Evolutionary conservation across 768 basidiomycete species (phyloP), one percentile per base, ranked within the genome.

Genomic region (Amanita jacksonii): DNA sequence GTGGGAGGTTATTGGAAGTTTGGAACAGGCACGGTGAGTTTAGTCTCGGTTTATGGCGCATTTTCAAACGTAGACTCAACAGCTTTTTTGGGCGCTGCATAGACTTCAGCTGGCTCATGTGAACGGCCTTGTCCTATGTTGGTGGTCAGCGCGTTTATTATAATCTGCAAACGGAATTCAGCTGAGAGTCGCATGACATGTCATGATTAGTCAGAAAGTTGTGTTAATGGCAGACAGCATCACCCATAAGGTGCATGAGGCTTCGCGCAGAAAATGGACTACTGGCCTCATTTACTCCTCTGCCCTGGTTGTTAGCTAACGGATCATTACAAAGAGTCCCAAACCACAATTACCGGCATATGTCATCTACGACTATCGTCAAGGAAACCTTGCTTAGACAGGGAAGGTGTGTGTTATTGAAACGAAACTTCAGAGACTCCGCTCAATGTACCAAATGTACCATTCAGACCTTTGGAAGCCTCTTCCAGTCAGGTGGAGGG

Each of bases 281-380:
- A 66, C 87, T 37, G 84, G 83, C 0, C 77, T 85, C 0, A 65
- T 82, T 38, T 88, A 84, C 63, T 90, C 88, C 58, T 70, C 84
- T 1, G 71, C 79, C 3, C 65, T 91, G 3, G 70, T 77, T 48
- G 64, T 81, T 89, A 19, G 85, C 84, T 7, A 79, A 81, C 57
- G 57, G 52, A 0, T 71, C 79, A 0, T 12, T 6, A 28, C 7
- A 6, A 12, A 6, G 37, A 38, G 22, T n/a, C 65, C 89, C 23
- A 54, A 59, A 19, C 68, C 70, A 19, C 77, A 78, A 52, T 52
- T 46, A 33, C 81, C 85, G 12, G 69, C 72, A 5, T 81, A 85
- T 54, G 84, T 73, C 8, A 75, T 90, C 42, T 89, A 85, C 56
- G 82, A 88, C 57, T 66, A 77, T 46, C 79, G 75, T 16, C 61